Base-by-base conservation (phyloP, 805 yeast genomes). In the Hanseniaspora thailandica region DNA sequence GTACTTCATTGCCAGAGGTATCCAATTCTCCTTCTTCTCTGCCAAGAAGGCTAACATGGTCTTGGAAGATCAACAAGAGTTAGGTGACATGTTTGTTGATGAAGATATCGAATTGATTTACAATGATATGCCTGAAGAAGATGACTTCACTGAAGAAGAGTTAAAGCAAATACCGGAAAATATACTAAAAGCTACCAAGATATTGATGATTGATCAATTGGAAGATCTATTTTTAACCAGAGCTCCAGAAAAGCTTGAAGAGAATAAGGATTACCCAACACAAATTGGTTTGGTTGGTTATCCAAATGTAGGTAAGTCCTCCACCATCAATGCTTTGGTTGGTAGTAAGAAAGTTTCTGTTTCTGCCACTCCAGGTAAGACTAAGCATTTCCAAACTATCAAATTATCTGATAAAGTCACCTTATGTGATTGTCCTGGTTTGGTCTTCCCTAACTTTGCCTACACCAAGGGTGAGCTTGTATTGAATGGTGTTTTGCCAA, bases 341-440 rank as follows among this genome's bases (percentile, higher is more conserved):
- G 98, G 98, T 13, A 81, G 97, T 19, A 93, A 93, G 64, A 89
- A 86, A 66, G 99, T 93, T n/a, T 88, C 97, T 2, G 99, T 93
- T 36, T 90, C 97, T 2, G 76, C 97, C 1, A 93, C 98, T 1
- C 99, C 99, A 13, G 99, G 99, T 72, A 93, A 93, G 66, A 93
- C 99, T 13, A 93, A 93, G 67, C 99, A 93, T 74, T 93, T 93
- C 76, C 99, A 93, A 72, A 93, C 99, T 1, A 89, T 93, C 57
- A 78, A 80, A 63, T 75, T 93, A 44, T 80, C 96, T 0, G 85
- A 84, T 50, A 76, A 83, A 35, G 93, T 93, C 2, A 75, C 88
- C 59, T 73, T 93, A 51, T 93, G 97, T 70, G 99, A 93, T 75
- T 93, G 99, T 74, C 99, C 99, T 2, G 99, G 99, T 76, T 75